These are phyloP conservation scores for Aspergillus saccharolyticus DNA, from an alignment of 495 filamentous ascomycete genomes.

Conservation along the genomic window DNA sequence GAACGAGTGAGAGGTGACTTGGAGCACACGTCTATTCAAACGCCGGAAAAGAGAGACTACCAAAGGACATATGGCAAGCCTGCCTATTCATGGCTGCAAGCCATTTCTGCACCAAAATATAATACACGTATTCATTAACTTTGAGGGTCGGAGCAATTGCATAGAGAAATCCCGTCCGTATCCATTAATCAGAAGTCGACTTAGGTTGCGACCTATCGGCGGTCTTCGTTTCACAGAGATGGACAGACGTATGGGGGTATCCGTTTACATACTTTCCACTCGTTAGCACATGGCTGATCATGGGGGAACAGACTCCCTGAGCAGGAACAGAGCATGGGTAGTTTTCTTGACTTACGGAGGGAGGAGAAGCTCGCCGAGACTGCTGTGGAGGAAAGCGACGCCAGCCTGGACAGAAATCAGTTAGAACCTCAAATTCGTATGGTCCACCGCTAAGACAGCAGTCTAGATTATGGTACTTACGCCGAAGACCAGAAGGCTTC, in stretches of 20 bases:
- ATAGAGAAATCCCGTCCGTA: constrained; percentile 4
- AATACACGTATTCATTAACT: constrained; percentile 23
- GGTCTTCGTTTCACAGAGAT: constrained; percentile 2
- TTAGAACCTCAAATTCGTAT: neutral
- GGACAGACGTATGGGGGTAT: constrained; percentile 2
- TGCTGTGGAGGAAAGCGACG: constrained; percentile 68
- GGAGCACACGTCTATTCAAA: constrained; percentile 14
- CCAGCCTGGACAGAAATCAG: constrained; percentile 47
- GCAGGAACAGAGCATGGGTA: neutral
- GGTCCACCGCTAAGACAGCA: neutral
- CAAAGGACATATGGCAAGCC: neutral
- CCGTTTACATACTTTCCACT: constrained; percentile 18
- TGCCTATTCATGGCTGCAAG: constrained; percentile 1
- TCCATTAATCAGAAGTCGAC: neutral
- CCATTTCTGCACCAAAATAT: constrained; percentile 18
- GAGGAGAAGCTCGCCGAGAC: constrained; percentile 67
- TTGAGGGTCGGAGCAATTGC: constrained; percentile 9
- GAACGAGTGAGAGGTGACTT: neutral
- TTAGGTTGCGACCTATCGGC: neutral
- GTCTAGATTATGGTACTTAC: constrained; percentile 43
- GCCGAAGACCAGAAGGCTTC: constrained; percentile 66
- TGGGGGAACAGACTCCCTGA: neutral
- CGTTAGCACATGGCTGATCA: neutral
- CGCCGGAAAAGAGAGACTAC: constrained; percentile 10
- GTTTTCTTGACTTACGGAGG: constrained; percentile 55